These are phyloP conservation scores for Pseudocercospora crystallina DNA, from an alignment of 2,329 filamentous ascomycete genomes.

Conservation along the genomic window DNA sequence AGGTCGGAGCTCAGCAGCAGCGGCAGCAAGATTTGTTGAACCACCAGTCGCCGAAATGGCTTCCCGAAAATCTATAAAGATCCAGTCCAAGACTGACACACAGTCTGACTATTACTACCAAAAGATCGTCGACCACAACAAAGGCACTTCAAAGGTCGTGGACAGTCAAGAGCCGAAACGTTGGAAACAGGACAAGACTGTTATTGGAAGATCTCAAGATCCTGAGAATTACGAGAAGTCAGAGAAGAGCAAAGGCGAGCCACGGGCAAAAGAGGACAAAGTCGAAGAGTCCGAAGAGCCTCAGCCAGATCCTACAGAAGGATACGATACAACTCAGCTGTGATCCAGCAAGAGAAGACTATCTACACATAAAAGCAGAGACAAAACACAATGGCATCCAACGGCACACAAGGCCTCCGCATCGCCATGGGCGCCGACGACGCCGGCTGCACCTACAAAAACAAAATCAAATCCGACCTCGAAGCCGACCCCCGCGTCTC, in stretches of 20 bases:
- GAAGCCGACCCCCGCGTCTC: constrained; percentile 65
- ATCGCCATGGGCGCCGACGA: constrained; percentile 68
- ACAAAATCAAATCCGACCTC: constrained; percentile 72
- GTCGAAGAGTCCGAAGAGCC: constrained; percentile 12
- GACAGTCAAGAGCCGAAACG: constrained; percentile 37
- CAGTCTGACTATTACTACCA: constrained; percentile 41
- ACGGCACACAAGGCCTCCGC: constrained; percentile 36
- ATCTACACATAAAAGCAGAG: not conserved
- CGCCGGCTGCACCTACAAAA: constrained; percentile 76
- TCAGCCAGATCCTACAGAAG: constrained; percentile 20
- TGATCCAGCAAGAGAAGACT: constrained; percentile 11
- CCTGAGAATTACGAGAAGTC: constrained; percentile 16
- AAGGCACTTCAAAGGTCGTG: constrained; percentile 36
- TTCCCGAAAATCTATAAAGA: constrained; percentile 27
- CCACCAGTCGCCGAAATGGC: constrained; percentile 20
- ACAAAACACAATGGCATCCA: constrained; percentile 23
- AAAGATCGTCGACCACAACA: constrained; percentile 38
- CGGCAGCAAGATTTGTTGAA: too few relatives aligned
- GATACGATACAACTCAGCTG: constrained; percentile 36
- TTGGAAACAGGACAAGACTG: constrained; percentile 32
- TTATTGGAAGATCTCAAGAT: constrained; percentile 37
- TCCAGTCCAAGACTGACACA: constrained; percentile 42
- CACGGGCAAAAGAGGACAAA: constrained; percentile 15
- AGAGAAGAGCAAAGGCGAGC: constrained; percentile 28
- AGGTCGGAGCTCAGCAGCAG: too few relatives aligned